Conservation (phyloP, 495 filamentous ascomycete species). For the Hypoxylon cercidicola region DNA sequence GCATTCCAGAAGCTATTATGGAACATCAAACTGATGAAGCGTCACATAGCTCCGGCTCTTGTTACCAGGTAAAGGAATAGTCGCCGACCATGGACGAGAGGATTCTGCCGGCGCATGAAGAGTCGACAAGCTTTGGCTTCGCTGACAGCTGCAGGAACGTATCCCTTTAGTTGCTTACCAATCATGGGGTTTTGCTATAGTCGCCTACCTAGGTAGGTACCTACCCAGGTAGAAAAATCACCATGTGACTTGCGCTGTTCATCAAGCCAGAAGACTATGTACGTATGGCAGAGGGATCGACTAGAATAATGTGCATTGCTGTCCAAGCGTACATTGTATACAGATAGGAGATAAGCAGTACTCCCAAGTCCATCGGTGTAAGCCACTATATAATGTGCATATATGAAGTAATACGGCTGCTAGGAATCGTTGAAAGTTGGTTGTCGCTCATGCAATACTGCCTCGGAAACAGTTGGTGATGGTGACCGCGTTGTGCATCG, state of each 20-base stretch:
- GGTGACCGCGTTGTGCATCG: conserved; percentile 13
- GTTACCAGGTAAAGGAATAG: neutral
- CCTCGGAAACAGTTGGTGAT: neutral
- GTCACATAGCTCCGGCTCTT: conserved; percentile 1
- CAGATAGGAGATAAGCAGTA: conserved; percentile 13
- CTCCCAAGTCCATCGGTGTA: conserved; percentile 6
- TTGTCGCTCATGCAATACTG: conserved; percentile 3
- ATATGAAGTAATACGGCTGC: conserved; percentile 7
- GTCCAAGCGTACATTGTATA: neutral
- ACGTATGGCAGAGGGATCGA: neutral
- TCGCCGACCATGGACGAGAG: neutral
- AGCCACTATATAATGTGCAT: conserved; percentile 7
- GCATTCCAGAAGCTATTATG: conserved; percentile 26
- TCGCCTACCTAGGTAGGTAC: no score
- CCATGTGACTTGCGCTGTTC: no score
- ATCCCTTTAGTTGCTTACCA: no score
- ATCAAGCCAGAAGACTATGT: no score
- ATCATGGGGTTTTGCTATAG: no score
- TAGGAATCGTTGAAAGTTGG: conserved; percentile 6
- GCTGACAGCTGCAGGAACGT: conserved; percentile 1
- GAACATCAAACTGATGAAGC: conserved; percentile 6
- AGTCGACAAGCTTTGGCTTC: neutral
- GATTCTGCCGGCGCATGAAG: neutral
- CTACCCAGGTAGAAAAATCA: no score
- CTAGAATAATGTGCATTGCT: neutral